phyloP scores from a whole-genome alignment of 371 early-diverging fungal genomes.

The Rhizopus sp. region DNA sequence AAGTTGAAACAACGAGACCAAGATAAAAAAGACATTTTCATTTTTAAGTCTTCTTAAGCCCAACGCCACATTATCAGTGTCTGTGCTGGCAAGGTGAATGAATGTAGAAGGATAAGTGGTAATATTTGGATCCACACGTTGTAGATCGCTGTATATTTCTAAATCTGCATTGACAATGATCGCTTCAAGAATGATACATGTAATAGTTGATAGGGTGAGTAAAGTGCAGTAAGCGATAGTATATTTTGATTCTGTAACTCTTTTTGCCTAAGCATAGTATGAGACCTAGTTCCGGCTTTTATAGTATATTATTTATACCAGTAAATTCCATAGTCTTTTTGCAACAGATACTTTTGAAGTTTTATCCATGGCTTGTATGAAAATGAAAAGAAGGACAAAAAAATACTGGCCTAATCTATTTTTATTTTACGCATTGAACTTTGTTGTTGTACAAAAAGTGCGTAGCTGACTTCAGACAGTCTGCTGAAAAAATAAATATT shows the following conservation, averaged over 20 bases:
- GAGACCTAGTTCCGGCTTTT: no score
- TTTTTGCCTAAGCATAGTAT: conserved; percentile 15
- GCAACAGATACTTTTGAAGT: no score
- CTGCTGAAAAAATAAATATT: no score
- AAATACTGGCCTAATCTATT: no score
- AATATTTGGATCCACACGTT: conserved; percentile 9
- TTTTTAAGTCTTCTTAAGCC: conserved; percentile 40
- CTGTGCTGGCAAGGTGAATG: not conserved
- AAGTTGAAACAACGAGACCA: conserved; percentile 48
- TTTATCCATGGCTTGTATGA: no score
- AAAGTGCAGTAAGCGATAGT: conserved; percentile 29
- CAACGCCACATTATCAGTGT: conserved; percentile 19
- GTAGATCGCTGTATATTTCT: conserved; percentile 24
- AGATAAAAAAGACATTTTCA: conserved; percentile 51
- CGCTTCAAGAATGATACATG: conserved; percentile 43
- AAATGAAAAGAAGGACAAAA: no score
- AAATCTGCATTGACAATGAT: conserved; percentile 37
- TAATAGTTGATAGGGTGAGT: conserved; percentile 30
- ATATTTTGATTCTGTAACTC: conserved; percentile 36
- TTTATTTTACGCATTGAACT: no score
- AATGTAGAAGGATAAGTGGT: not conserved
- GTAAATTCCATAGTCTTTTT: no score
- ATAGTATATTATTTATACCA: no score
- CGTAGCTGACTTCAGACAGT: no score
- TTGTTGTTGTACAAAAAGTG: no score